Base-by-base conservation (phyloP, 192 early-diverging fungal species). In the Coemansia biformis region DNA sequence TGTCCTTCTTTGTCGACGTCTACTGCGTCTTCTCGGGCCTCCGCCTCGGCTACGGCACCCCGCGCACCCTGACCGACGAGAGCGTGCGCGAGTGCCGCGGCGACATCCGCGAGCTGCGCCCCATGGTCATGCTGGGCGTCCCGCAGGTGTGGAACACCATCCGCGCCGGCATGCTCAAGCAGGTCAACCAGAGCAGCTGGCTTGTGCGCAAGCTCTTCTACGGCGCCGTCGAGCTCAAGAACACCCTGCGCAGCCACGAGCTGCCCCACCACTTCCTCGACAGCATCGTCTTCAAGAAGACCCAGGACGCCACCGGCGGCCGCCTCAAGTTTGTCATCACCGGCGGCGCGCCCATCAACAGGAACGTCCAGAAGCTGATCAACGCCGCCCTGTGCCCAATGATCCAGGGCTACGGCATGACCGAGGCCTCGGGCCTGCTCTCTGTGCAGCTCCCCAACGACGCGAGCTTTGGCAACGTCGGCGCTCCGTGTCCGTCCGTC, bases 121-220 rank as follows among this genome's bases (percentile, higher is more conserved):
- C 88, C 8, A 83, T 83, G 16, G 50, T 90, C 23, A 83, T 90
- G 85, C 76, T 81, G 45, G 88, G 88, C 56, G 88, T 90, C 5
- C 87, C 87, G 18, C 83, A 84, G 44, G 86, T 90, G 6, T 90
- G 87, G 87, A 86, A 88, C 58, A 81, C 83, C 17, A 97, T 97
- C 59, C 82, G 91, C 29, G 92, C 93, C 60, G 88, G 84, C 26
- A 83, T 95, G 38, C 53, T 85, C 43, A 63, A 79, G 45, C 81
- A 82, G 57, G 80, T 83, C 23, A 83, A 85, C 29, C 39, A 80
- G 13, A 75, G 67, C 17, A 71, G 74, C 14, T 57, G 48, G 44
- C 53, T 87, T 0, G 69, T 81, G 13, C 86, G 84, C 39, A 79
- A 66, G 50, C 74, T 95, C 8, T 95, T 98, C 57, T 51, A 84